Evolutionary conservation across 2,329 filamentous ascomycete species (phyloP), one percentile per base, ranked within the genome.

Genomic region (Neurospora crassa): DNA sequence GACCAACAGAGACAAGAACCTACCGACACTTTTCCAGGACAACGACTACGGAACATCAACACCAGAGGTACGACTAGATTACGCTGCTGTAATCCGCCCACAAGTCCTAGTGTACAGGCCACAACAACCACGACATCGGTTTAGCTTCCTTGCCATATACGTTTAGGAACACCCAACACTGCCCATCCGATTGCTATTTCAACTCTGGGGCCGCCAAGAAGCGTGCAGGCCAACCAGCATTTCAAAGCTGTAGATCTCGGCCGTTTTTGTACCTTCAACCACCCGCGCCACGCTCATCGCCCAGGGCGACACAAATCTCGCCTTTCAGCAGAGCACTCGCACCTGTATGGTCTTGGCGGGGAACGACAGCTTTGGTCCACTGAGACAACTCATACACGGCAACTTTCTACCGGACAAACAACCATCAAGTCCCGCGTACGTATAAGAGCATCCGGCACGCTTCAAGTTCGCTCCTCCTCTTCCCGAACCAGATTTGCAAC

Each of bases 281-380:
- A 63, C 53, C 69, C 42, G 69, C 74, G 75, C 75, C 75, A 76
- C 74, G 72, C 72, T 70, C 71, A 40, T 71, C 73, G 67, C 67
- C 70, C 71, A 72, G 73, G 74, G 75, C 74, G 72, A 76, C 74
- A 74, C 75, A 74, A 76, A 75, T 75, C 74, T 75, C 72, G 72
- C 73, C 72, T 73, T 74, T 63, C 67, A 29, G 69, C 68, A 37
- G 67, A 63, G 69, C 41, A 67, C 70, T 68, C 24, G 18, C 53
- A 63, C 53, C 29, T 63, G 53, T 63, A 10, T 29, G 14, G 73
- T 68, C 75, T 76, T 76, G 75, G 75, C 75, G 75, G 47, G 45
- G 70, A 76, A 70, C 71, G 69, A 73, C 72, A 75, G 70, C 29
- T 63, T 71, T 72, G 42, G 72, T 72, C 68, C 67, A 69, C 71